Evolutionary conservation across 371 early-diverging fungal genomes (phyloP).

Genomic region (Mucor circinelloides): DNA sequence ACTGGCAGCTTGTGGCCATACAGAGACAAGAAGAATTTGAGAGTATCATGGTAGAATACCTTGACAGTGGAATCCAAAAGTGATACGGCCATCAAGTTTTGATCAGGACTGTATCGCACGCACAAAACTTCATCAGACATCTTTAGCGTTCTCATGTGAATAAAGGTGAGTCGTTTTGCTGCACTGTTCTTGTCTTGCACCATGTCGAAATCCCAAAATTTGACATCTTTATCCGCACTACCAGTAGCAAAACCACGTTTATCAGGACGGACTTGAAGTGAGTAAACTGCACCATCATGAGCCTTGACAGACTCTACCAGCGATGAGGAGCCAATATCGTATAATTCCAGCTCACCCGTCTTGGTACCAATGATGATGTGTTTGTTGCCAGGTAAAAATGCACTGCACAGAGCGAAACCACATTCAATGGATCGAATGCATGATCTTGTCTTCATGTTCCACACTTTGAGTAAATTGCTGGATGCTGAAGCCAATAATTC

Average conservation of each 20-base stretch:
- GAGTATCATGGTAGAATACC: conserved; percentile 92
- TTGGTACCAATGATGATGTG: conserved; percentile 91
- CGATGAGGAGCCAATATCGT: conserved; percentile 81
- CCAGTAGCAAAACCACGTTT: conserved; percentile 90
- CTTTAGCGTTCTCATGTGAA: conserved; percentile 88
- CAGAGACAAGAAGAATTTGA: conserved; percentile 93
- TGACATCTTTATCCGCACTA: conserved; percentile 92
- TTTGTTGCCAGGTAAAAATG: conserved; percentile 91
- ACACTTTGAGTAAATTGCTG: conserved; percentile 78
- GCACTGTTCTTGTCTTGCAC: conserved; percentile 35
- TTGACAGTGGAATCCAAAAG: conserved; percentile 95
- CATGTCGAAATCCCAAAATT: conserved; percentile 93
- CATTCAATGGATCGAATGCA: conserved; percentile 89
- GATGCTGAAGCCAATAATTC: conserved; percentile 85
- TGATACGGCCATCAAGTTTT: conserved; percentile 86
- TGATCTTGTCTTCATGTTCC: conserved; percentile 81
- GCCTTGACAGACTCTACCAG: conserved; percentile 85
- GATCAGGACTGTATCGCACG: conserved; percentile 84
- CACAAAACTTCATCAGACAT: conserved; percentile 93
- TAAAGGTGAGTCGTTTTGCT: conserved; percentile 70
- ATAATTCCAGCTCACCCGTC: conserved; percentile 85
- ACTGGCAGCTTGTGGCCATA: conserved; percentile 97
- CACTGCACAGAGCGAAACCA: conserved; percentile 82
- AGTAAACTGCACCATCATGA: conserved; percentile 88
- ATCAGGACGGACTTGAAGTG: conserved; percentile 87